Evolutionary conservation across 2,329 filamentous ascomycete genomes (phyloP).

Genomic region (Calonectria henricotiae): DNA sequence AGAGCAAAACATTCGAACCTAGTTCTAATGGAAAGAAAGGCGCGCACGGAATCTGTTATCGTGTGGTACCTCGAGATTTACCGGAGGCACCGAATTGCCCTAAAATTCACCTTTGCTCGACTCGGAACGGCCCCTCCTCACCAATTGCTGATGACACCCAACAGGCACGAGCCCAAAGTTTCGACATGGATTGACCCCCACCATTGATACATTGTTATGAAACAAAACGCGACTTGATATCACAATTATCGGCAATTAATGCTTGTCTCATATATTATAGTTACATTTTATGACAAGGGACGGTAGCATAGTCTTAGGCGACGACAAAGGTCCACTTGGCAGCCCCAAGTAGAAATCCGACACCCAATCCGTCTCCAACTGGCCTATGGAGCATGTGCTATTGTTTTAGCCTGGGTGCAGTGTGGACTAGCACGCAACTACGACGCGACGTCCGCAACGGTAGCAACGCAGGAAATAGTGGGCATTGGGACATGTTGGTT

Average conservation of each 20-base stretch:
- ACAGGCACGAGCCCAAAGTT: background rate
- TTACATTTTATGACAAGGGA: background rate
- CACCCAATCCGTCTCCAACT: constrained; percentile 7
- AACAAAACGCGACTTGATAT: background rate
- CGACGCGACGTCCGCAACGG: background rate
- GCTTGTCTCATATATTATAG: background rate
- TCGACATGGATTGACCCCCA: background rate
- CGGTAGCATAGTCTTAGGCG: background rate
- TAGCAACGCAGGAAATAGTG: constrained; percentile 1
- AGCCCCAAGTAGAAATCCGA: constrained; percentile 11
- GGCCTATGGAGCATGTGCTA: background rate
- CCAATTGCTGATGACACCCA: background rate
- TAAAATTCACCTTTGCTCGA: background rate
- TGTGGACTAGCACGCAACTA: background rate
- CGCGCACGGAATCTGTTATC: background rate
- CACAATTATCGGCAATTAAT: background rate
- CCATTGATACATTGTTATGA: background rate
- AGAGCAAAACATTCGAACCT: background rate
- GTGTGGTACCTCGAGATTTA: background rate
- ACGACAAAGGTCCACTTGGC: background rate
- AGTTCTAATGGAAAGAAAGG: background rate
- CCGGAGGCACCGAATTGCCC: background rate
- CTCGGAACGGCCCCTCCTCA: background rate
- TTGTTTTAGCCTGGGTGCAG: background rate
- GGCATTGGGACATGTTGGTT: background rate